Percentiles rank a stretch among this genome's conserved stretches.
Conservation (phyloP, 148 eudicot genomes). For the Vaccinium corymbosum region DNA sequence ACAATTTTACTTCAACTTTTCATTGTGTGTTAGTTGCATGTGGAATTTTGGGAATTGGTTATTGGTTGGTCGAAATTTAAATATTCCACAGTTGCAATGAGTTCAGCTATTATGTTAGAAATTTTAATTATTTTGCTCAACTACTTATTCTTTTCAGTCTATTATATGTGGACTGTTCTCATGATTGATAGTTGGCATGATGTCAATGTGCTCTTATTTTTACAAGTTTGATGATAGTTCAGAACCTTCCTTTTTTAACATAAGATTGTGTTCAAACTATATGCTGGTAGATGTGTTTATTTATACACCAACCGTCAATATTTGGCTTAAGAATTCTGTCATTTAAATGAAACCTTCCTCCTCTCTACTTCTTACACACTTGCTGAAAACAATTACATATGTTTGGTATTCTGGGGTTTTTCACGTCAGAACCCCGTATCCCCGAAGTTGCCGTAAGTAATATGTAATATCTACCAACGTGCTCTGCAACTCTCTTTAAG, state of each 20-base stretch:
- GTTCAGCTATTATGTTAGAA: background rate
- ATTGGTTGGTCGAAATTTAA: background rate
- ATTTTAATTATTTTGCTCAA: background rate
- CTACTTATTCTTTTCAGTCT: background rate
- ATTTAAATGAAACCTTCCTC: background rate
- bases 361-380: background rate
- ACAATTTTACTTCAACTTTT: background rate
- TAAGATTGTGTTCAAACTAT: background rate
- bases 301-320: background rate
- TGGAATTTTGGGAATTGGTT: background rate
- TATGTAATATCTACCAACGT: background rate
- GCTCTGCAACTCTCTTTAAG: background rate
- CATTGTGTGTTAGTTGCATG: background rate
- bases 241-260: background rate
- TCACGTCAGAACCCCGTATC: background rate
- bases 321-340: background rate
- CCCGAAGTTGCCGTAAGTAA: background rate
- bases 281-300: background rate
- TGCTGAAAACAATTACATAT: background rate
- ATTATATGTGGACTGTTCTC: background rate
- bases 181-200: background rate
- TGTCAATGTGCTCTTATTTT: background rate
- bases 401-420: background rate
- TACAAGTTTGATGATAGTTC: background rate
- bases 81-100: slow-evolving; percentile 1